Conservation (phyloP, 306 rosid genomes). For the Bauhinia variegata region DNA sequence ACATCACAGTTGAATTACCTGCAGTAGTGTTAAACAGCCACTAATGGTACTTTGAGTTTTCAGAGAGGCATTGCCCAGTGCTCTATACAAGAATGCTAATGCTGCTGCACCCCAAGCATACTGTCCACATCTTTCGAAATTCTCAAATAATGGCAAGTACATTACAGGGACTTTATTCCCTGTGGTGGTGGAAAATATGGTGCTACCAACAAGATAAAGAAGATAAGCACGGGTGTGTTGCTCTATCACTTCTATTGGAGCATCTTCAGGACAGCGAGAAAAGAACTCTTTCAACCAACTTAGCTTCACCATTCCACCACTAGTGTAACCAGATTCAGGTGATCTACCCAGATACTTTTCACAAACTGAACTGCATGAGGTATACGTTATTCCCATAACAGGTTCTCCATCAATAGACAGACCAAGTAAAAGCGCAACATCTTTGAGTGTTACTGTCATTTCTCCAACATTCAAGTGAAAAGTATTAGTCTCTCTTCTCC, state of each 20-base stretch:
- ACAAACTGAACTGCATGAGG: conserved; percentile 82
- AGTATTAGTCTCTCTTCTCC: conserved; percentile 99
- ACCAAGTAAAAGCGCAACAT: conserved; percentile 88
- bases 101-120: conserved; percentile 99
- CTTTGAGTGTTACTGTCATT: conserved; percentile 92
- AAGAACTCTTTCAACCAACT: conserved; percentile 98
- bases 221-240: conserved; percentile 97
- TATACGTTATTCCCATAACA: conserved; percentile 87
- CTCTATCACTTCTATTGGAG: conserved; percentile 70
- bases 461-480: conserved; percentile 98
- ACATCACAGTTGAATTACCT: conserved; percentile 52
- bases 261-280: conserved; percentile 81
- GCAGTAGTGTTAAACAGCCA: conserved; percentile 94
- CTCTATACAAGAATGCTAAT: conserved; percentile 85
- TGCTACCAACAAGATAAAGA: conserved; percentile 97
- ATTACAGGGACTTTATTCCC: conserved; percentile 99
- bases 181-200: conserved; percentile 95
- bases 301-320: conserved; percentile 99
- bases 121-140: conserved; percentile 75
- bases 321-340: conserved; percentile 89
- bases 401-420: conserved; percentile 95
- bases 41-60: conserved; percentile 97
- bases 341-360: conserved; percentile 78
- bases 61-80: conserved; percentile 93
- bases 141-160: conserved; percentile 95